Evolutionary conservation across 768 basidiomycete species (phyloP), one percentile per base, ranked within the genome.

Genomic region (Phaeotremella fagi): DNA sequence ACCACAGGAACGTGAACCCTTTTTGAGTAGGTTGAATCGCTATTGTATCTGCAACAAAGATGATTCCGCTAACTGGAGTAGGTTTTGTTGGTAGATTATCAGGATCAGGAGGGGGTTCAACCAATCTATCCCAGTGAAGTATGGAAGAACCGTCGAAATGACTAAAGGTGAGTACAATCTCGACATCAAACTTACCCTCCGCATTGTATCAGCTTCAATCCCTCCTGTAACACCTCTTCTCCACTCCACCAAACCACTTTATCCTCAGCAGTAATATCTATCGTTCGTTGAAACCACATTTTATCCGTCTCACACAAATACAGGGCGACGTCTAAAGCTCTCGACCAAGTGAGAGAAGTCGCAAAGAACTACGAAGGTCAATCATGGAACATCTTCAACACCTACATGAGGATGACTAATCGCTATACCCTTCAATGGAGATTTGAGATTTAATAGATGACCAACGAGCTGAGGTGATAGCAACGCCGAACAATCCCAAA

Each of bases 371-470:
- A 27, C 25, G 11, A 14, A 27, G 12, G 15, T 23, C 23, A 2
- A 41, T 41, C 20, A 41, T 11, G 7, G 38, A 41, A 12, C 22
- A 41, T 9, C 33, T 35, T 9, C 33, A 35, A 35, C 33, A 56
- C 66, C 24, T 49, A 71, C 72, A 48, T 74, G 72, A 15, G 72
- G 72, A 57, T 74, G 72, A 1, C 70, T 71, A 14, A 74, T 72
- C 14, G 60, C 63, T 35, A 74, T 71, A 1, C 47, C 72, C 25
- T 63, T 68, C n/a, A 74, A 55, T 14, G 72, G 72, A 12, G 20
- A 44, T 22, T 53, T 22, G 16, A 71, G 55, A 12, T 26, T 36
- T 4, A 14, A 20, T 18, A 73, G 58, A 43, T 68, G 29, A 0
- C 43, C 35, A 16, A 71, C 48, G 9, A 71, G 36, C 11, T 36